Conservation (phyloP, 2,329 filamentous ascomycete species). For the Didymella glomerata region DNA sequence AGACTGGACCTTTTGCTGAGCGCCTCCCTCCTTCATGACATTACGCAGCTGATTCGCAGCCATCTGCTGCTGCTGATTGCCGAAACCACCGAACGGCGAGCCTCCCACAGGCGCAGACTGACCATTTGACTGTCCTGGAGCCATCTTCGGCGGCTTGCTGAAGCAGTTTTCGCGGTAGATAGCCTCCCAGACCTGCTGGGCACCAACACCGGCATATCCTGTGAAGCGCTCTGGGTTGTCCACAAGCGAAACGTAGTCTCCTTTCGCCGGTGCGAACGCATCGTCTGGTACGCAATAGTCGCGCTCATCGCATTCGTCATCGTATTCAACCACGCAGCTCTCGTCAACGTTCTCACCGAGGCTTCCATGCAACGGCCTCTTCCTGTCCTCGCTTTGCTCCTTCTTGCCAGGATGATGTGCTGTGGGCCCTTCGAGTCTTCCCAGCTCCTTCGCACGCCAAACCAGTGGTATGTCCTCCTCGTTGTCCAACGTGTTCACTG, state of each 20-base stretch:
- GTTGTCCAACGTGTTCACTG: constrained; percentile 92
- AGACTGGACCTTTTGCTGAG: constrained; percentile 68
- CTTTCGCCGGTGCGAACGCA: constrained; percentile 83
- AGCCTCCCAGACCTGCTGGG: constrained; percentile 92
- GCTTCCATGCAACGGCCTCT: constrained; percentile 79
- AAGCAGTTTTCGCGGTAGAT: constrained; percentile 99
- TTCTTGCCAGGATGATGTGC: constrained; percentile 86
- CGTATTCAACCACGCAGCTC: constrained; percentile 96
- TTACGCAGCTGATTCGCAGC: constrained; percentile 69
- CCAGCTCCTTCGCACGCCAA: constrained; percentile 90
- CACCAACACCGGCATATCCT: constrained; percentile 84
- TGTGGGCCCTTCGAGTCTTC: constrained; percentile 88
- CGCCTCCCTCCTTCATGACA: constrained; percentile 67
- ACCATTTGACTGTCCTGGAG: constrained; percentile 40
- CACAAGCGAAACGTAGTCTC: constrained; percentile 93
- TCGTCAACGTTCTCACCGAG: constrained; percentile 89
- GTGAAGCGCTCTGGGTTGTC: constrained; percentile 97
- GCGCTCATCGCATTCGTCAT: constrained; percentile 94
- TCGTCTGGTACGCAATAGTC: constrained; percentile 98
- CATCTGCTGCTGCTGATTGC: constrained; percentile 56
- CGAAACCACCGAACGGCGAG: constrained; percentile 54
- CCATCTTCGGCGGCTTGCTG: constrained; percentile 56
- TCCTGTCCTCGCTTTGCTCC: constrained; percentile 73
- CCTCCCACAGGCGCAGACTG: constrained; percentile 48
- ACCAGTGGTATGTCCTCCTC: constrained; percentile 92